Evolutionary conservation across 2,329 filamentous ascomycete genomes (phyloP).

Genomic region (Truncatella angustata): DNA sequence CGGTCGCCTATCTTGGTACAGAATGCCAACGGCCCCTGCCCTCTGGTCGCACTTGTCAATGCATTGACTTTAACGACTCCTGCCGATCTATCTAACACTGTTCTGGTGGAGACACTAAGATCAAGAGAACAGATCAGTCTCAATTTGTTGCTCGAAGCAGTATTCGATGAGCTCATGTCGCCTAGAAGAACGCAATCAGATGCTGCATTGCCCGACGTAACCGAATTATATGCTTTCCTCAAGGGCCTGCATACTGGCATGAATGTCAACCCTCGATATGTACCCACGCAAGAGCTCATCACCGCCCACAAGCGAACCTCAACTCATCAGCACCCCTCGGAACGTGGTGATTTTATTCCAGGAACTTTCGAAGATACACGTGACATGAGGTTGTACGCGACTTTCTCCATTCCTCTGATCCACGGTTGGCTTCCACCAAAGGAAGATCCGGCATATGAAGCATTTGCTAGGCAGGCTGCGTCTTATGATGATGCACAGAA

Average conservation of each 20-base stretch:
- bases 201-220: conserved; percentile 75
- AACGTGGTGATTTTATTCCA: conserved; percentile 47
- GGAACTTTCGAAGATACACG: conserved; percentile 84
- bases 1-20: conserved; percentile 88
- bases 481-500: conserved; percentile 93
- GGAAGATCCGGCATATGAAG: conserved; percentile 63
- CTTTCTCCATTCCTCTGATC: conserved; percentile 83
- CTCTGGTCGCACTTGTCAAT: conserved; percentile 88
- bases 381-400: conserved; percentile 88
- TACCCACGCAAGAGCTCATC: conserved; percentile 53
- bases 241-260: conserved; percentile 90
- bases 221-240: conserved; percentile 84
- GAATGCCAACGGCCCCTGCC: conserved; percentile 92
- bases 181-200: conserved; percentile 62
- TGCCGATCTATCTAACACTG: conserved; percentile 58
- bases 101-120: conserved; percentile 73
- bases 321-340: conserved; percentile 48
- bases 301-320: conserved; percentile 50
- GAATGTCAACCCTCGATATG: conserved; percentile 93
- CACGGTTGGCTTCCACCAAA: conserved; percentile 87
- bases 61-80: conserved; percentile 83
- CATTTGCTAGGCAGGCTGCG: conserved; percentile 71
- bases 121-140: conserved; percentile 86
- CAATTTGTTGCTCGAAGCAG: conserved; percentile 78
- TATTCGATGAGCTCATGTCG: conserved; percentile 92